Evolutionary conservation across 2,329 filamentous ascomycete species (phyloP).

Genomic region (Talaromyces pinophilus): DNA sequence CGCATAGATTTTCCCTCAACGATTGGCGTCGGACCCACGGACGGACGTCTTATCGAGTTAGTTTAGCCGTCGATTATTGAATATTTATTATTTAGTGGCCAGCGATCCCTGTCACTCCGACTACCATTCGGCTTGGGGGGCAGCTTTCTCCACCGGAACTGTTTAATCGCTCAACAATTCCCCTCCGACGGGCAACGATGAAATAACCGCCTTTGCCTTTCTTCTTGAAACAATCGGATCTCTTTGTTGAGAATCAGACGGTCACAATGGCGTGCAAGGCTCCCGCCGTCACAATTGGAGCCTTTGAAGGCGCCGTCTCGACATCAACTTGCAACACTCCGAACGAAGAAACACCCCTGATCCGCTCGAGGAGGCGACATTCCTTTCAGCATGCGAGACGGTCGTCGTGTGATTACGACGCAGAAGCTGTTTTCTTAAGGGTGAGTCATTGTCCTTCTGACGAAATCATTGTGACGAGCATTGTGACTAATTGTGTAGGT

Average conservation of each 20-base stretch:
- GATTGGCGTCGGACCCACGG: background rate
- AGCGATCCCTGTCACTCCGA: slow-evolving; percentile 12
- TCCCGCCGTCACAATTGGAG: slow-evolving; percentile 44
- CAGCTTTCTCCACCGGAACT: slow-evolving; percentile 1
- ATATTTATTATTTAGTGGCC: background rate
- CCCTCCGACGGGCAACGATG: slow-evolving; percentile 1
- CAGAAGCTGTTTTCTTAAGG: slow-evolving; percentile 49
- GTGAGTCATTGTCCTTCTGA: slow-evolving; percentile 29
- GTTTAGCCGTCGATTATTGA: slow-evolving; percentile 11
- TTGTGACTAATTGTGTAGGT: slow-evolving; percentile 34
- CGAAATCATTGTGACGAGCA: background rate
- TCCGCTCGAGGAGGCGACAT: slow-evolving; percentile 46
- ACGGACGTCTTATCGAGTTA: slow-evolving; percentile 6
- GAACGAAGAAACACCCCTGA: slow-evolving; percentile 36
- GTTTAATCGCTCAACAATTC: slow-evolving; percentile 12
- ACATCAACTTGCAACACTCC: slow-evolving; percentile 33
- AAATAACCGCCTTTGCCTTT: background rate
- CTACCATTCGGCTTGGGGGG: background rate
- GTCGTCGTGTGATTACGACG: slow-evolving; percentile 48
- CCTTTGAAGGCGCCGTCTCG: slow-evolving; percentile 33
- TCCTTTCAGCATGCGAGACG: slow-evolving; percentile 48
- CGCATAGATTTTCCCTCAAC: background rate
- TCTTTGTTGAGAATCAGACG: background rate
- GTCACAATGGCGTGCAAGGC: slow-evolving; percentile 41
- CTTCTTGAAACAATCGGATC: background rate